phyloP scores from a whole-genome alignment of 2,329 filamentous ascomycete genomes.

The Colletotrichum brevisporum region DNA sequence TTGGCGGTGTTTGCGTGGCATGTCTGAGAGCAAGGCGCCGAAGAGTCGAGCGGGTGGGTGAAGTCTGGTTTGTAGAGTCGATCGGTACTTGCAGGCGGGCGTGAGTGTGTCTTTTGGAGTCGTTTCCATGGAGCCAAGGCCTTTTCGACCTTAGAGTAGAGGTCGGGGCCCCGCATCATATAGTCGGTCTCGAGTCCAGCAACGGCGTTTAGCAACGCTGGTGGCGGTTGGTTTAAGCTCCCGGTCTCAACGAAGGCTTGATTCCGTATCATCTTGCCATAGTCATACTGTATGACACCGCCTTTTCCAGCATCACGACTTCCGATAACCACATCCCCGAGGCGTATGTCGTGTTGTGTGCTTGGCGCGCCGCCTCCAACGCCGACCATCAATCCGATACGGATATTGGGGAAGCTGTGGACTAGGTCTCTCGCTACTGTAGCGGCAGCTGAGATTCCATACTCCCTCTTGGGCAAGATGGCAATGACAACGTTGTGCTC shows the following conservation, averaged over 20 bases:
- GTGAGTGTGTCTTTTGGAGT: no score
- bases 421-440: conserved; percentile 37
- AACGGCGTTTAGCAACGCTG: no score
- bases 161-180: no score
- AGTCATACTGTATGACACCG: conserved; percentile 38
- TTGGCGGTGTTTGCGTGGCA: no score
- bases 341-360: conserved; percentile 51
- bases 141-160: no score
- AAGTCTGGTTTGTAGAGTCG: no score
- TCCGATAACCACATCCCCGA: conserved; percentile 1
- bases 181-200: no score
- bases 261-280: conserved; percentile 32
- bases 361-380: conserved; percentile 54
- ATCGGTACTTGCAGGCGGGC: no score
- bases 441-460: conserved; percentile 41
- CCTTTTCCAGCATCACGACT: not conserved
- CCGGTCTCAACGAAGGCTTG: conserved; percentile 3
- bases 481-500: conserved; percentile 47
- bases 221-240: no score
- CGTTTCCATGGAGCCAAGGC: no score
- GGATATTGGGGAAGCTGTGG: conserved; percentile 29
- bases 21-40: no score
- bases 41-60: no score
- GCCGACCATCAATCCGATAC: conserved; percentile 41
- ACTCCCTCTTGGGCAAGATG: conserved; percentile 40